Evolutionary conservation across 306 rosid species (phyloP), one percentile per base, ranked within the genome.

Genomic region (Lathyrus tuberosus): DNA sequence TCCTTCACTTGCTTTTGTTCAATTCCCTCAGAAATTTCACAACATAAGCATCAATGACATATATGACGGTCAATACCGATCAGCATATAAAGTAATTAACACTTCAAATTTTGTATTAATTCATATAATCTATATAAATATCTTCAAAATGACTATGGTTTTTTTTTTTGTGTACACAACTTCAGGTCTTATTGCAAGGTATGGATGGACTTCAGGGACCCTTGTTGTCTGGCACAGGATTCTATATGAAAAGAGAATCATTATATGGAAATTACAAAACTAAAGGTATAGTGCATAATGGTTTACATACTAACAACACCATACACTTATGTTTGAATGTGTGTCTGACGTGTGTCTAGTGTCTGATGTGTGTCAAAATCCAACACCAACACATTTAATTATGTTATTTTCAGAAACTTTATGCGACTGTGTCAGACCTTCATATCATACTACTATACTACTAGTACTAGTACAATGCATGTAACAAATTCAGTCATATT

Each of bases 161-260:
- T 37, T 28, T 37, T 47, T 57, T 47, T 57, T n/a, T 5, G 35
- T n/a, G n/a, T 18, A 7, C 15, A 5, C 10, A 8, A 46, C 3
- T 46, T 70, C 8, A 83, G 90, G 38, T 79, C 31, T 71, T 6
- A 44, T 85, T 76, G 84, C 79, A 31, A 61, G 96, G 92, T 49
- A 44, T 73, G 75, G 87, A 85, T 54, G 92, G 96, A 48, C 83
- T 86, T 42, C 57, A 66, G 59, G 92, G 96, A 47, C 96, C 96
- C 8, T 62, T 68, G 2, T 26, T 89, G 72, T 78, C 76, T 9
- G 96, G 92, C 28, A 86, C 92, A 2, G 80, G 87, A 60, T 89
- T 83, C 70, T 83, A 79, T 58, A 71, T 85, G 6, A 85, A 85
- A 80, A 85, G 89, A 82, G 67, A 20, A 16, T 52, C 88, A 14